Percentiles rank a stretch among this genome's conserved stretches.
Conservation (phyloP, 2,329 filamentous ascomycete genomes). For the Cladosporium oxysporum region DNA sequence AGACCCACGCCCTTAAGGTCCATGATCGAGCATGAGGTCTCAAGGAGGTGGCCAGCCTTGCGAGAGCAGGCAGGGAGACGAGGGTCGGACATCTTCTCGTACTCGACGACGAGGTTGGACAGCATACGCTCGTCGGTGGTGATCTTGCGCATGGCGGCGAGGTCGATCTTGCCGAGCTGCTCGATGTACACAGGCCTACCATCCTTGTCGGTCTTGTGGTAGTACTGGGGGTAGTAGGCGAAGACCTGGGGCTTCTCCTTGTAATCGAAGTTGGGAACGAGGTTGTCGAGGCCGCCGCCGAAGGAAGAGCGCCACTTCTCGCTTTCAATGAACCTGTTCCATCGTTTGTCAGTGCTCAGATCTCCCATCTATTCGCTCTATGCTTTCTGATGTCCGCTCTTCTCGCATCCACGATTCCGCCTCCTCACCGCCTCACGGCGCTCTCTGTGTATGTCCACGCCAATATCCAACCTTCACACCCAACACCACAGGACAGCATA, state of each 20-base stretch:
- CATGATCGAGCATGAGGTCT: slow-evolving; percentile 98
- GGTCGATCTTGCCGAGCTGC: slow-evolving; percentile 88
- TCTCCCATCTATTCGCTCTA: background rate
- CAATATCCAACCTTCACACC: no score
- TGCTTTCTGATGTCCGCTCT: background rate
- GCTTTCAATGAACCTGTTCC: slow-evolving; percentile 77
- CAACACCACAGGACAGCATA: background rate
- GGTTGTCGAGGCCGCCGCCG: slow-evolving; percentile 71
- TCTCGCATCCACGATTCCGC: background rate
- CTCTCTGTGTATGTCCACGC: background rate
- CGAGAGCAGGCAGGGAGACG: slow-evolving; percentile 93
- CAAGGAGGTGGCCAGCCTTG: slow-evolving; percentile 83
- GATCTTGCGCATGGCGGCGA: slow-evolving; percentile 88
- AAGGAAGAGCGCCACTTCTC: slow-evolving; percentile 91
- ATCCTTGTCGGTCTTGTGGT: slow-evolving; percentile 96
- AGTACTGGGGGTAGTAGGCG: slow-evolving; percentile 96
- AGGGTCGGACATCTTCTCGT: slow-evolving; percentile 92
- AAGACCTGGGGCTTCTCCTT: slow-evolving; percentile 80
- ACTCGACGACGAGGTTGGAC: slow-evolving; percentile 93
- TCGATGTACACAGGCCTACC: slow-evolving; percentile 97
- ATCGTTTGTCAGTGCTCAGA: slow-evolving; percentile 31
- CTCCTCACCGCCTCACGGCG: slow-evolving; percentile 8
- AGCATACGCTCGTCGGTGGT: slow-evolving; percentile 92
- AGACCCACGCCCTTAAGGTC: slow-evolving; percentile 94
- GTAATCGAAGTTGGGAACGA: slow-evolving; percentile 81